Evolutionary conservation across 2,329 filamentous ascomycete species (phyloP).

Genomic region (Monosporascus sp.): DNA sequence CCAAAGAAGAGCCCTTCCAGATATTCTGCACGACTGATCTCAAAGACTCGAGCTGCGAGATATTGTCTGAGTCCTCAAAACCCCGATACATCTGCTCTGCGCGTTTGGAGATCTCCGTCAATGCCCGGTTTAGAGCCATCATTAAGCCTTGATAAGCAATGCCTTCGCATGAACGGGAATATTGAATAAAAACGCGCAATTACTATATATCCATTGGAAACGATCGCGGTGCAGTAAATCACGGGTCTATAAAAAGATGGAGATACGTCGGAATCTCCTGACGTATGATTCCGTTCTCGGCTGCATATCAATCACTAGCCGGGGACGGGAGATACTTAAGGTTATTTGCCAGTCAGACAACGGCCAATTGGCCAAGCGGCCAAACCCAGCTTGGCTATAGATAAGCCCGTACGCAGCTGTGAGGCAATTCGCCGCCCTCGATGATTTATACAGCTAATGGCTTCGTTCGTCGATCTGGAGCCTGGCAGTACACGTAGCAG

Average conservation of each 20-base stretch:
- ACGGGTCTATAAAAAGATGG: not conserved
- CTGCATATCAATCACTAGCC: not conserved
- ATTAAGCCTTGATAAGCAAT: not conserved
- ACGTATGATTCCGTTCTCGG: not conserved
- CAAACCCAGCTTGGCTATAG: not conserved
- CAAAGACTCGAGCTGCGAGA: slow-evolving; percentile 8
- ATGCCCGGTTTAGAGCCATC: not conserved
- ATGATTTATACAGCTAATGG: not conserved
- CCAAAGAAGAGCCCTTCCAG: slow-evolving; percentile 5
- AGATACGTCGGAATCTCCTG: not conserved
- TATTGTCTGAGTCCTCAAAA: slow-evolving; percentile 5
- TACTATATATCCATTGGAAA: too few species aligned
- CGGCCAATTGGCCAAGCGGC: not conserved
- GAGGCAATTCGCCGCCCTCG: not conserved
- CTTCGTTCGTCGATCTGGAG: not conserved
- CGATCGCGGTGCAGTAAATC: too few species aligned
- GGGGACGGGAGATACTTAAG: not conserved
- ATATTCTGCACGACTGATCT: not conserved
- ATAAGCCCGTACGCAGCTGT: not conserved
- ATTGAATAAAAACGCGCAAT: too few species aligned
- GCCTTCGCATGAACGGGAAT: not conserved
- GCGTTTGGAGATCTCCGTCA: not conserved
- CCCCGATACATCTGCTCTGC: slow-evolving; percentile 9
- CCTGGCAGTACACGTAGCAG: too few species aligned
- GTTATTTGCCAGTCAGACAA: not conserved